Base-by-base conservation (phyloP, 495 filamentous ascomycete species). In the Hypoxylon crocopeplum region DNA sequence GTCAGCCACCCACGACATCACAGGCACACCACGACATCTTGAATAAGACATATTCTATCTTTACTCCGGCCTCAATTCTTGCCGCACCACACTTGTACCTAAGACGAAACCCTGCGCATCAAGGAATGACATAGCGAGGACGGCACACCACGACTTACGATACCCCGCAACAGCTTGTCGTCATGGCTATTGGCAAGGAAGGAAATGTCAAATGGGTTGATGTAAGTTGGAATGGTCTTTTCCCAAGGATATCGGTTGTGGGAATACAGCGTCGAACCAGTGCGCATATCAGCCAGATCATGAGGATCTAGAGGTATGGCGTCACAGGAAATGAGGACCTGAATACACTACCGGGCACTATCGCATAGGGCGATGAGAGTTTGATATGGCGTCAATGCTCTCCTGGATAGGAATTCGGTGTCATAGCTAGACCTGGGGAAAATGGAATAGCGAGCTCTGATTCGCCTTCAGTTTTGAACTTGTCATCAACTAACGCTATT, bases 201-300 rank as follows among this genome's bases (percentile, higher is more conserved):
- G 83, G 84, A 63, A 85, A 84, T 56, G 84, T 88, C 20, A 87
- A 86, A 75, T 88, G 86, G 86, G 84, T 87, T 30, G 86, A 88
- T 79, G 84, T 86, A 71, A 62, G 82, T 77, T 7, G 12, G 13
- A n/a, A 4, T 3, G 2, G 3, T 38, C 34, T 19, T 17, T 19
- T 38, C 13, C 15, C 13, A 38, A 5, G 2, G 5, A 12, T n/a
- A n/a, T 7, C 12, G 12, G 13, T 34, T 6, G 32, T 34, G 5
- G 5, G 32, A n/a, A n/a, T n/a, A n/a, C n/a, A n/a, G n/a, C n/a
- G n/a, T n/a, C n/a, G n/a, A n/a, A n/a, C n/a, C n/a, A n/a, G n/a
- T n/a, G n/a, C n/a, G n/a, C n/a, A n/a, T n/a, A n/a, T n/a, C n/a
- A n/a, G n/a, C n/a, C n/a, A n/a, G n/a, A n/a, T n/a, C n/a, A n/a